Percentiles rank a stretch among this genome's conserved stretches.
These are phyloP conservation scores for Udeniomyces megalosporus DNA, from an alignment of 768 basidiomycete species.

Conservation along the genomic window DNA sequence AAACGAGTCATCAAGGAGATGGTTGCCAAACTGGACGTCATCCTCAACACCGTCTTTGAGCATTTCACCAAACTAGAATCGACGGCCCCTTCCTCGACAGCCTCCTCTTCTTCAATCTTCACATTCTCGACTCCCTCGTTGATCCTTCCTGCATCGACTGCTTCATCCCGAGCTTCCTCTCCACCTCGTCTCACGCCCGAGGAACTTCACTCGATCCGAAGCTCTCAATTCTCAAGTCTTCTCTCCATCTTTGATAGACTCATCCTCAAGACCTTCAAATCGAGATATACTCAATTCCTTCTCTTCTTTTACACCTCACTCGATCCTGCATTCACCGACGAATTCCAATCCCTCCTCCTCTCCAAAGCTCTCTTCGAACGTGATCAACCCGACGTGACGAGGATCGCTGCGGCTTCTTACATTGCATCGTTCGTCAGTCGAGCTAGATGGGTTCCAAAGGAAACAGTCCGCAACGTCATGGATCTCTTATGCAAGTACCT, in stretches of 20 bases:
- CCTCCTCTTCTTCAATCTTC: not conserved
- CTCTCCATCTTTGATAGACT: conserved; percentile 85
- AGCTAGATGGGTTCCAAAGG: conserved; percentile 65
- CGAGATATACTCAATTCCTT: conserved; percentile 92
- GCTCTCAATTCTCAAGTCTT: conserved; percentile 64
- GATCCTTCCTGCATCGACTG: not conserved
- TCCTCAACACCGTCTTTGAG: conserved; percentile 67
- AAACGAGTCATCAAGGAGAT: conserved; percentile 61
- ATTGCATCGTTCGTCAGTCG: conserved; percentile 83
- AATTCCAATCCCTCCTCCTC: conserved; percentile 88
- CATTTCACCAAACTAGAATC: conserved; percentile 40
- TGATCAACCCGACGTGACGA: conserved; percentile 43
- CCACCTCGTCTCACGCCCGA: conserved; percentile 21
- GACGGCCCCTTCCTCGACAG: conserved; percentile 2
- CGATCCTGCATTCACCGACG: conserved; percentile 70
- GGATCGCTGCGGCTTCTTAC: conserved; percentile 85
- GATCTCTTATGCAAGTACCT: conserved; percentile 76
- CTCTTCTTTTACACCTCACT: conserved; percentile 90
- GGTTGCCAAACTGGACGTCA: conserved; percentile 80
- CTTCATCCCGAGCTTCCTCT: conserved; percentile 8
- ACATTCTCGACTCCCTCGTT: not conserved
- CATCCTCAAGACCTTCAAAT: conserved; percentile 89
- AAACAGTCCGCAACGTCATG: conserved; percentile 55
- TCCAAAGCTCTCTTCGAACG: conserved; percentile 60
- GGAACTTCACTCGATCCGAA: conserved; percentile 29